Conservation (phyloP, 2,329 filamentous ascomycete species). For the Macrophomina pseudophaseolina region DNA sequence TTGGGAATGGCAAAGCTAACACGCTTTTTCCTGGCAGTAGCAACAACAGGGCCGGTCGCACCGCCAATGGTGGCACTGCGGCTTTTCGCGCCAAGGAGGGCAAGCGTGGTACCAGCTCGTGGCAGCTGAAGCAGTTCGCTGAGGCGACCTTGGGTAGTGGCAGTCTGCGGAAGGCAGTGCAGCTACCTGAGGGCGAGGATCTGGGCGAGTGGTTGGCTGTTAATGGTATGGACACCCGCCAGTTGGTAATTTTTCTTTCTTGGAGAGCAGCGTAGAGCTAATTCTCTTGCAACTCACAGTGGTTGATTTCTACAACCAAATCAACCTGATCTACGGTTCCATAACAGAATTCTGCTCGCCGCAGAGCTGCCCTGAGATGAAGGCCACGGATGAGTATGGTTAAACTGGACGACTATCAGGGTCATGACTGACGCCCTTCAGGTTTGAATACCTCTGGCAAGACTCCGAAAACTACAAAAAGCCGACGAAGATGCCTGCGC, state of each 20-base stretch:
- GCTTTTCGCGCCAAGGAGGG: conserved; percentile 88
- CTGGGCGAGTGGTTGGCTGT: conserved; percentile 98
- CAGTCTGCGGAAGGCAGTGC: conserved; percentile 93
- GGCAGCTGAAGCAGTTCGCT: conserved; percentile 96
- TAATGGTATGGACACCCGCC: conserved; percentile 70
- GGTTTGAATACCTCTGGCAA: conserved; percentile 99
- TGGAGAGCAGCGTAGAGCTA: conserved; percentile 5
- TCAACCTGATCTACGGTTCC: conserved; percentile 97
- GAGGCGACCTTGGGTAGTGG: conserved; percentile 95
- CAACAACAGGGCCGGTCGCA: conserved; percentile 25
- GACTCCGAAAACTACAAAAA: conserved; percentile 92
- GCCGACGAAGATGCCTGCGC: conserved; percentile 96
- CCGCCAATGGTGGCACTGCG: conserved; percentile 55
- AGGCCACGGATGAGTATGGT: conserved; percentile 94
- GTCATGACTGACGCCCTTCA: conserved; percentile 41
- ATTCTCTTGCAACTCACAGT: conserved; percentile 61
- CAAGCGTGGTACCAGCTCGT: conserved; percentile 85
- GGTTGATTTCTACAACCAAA: conserved; percentile 99
- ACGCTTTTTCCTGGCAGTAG: conserved; percentile 8
- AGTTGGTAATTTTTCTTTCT: background rate
- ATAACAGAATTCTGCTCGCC: conserved; percentile 99
- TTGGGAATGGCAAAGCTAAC: conserved; percentile 21
- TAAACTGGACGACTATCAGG: background rate
- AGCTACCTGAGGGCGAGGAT: conserved; percentile 95
- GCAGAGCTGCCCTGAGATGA: conserved; percentile 98